phyloP scores from a whole-genome alignment of 208 protist genomes.

The Trichomonas tenax region DNA sequence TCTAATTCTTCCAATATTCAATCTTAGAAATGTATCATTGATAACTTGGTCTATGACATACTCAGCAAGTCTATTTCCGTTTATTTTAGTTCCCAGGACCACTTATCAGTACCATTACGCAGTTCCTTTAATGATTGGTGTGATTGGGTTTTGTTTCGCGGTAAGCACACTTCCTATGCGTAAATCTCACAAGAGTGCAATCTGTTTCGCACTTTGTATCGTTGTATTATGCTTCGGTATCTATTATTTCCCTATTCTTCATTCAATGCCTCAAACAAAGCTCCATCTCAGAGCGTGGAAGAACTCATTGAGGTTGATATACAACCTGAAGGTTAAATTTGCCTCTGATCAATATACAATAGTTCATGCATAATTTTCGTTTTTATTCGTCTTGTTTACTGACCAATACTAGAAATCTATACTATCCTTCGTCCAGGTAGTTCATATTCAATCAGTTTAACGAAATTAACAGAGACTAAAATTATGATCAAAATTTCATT shows the following conservation, averaged over 20 bases:
- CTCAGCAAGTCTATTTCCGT: background rate
- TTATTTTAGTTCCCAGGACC: background rate
- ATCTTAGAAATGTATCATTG: background rate
- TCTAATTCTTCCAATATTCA: background rate
- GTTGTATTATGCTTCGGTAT: background rate
- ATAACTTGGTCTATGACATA: background rate
- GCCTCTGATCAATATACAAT: background rate
- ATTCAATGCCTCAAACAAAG: background rate
- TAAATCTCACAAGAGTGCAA: background rate
- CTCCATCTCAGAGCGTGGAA: background rate
- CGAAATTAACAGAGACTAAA: too few relatives aligned
- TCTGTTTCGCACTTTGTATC: background rate
- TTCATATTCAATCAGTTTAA: too few relatives aligned
- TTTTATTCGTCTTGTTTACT: too few relatives aligned
- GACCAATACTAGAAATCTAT: too few relatives aligned
- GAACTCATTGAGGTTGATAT: background rate
- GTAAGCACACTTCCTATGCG: background rate
- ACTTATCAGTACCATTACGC: background rate
- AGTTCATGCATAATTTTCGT: too few relatives aligned
- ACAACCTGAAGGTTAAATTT: background rate
- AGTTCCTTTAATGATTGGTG: background rate
- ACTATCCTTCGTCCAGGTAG: too few relatives aligned
- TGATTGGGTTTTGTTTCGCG: background rate
- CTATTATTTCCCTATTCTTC: background rate
- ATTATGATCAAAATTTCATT: too few relatives aligned